Evolutionary conservation across 768 basidiomycete species (phyloP), one percentile per base, ranked within the genome.

Genomic region (Termitomyces sp.): DNA sequence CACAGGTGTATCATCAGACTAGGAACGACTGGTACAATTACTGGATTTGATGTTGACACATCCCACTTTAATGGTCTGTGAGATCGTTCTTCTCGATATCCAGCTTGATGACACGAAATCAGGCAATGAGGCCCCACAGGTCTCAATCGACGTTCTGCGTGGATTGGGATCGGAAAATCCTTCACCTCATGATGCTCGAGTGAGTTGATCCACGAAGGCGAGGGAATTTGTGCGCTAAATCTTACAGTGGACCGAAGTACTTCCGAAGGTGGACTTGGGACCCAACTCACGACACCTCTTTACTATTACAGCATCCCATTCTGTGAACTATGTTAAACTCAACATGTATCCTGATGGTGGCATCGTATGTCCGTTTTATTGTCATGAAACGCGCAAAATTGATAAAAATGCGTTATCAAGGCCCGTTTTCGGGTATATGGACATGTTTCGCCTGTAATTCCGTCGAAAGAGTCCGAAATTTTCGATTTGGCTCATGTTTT

Each of bases 331-430:
- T 70, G 86, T 99, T 58, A 97, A 92, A 72, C 83, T 99, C 24
- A 86, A 88, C 63, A 94, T 96, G 84, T 93, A 94, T 73, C 97
- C 97, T 3, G 97, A 99, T 66, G 97, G 97, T 41, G 97, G 97
- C 3, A 94, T 98, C 68, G 94, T 94, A 67, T 75, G 88, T 76
- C 44, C 24, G 44, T 51, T 18, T 16, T n/a, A 29, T 48, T 48
- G 56, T 51, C 24, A 61, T 57, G 41, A 36, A 55, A 8, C 46
- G 42, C 41, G 57, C 50, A 44, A 26, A 36, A 28, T 54, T 54
- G 48, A 51, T 52, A 34, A 55, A 16, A 29, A 26, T 39, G 45
- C 48, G 24, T 47, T 42, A 34, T 64, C 28, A 62, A 95, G 93
- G 94, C 92, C 53, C 86, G 96, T 16, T 97, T 97, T 76, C 81